Evolutionary conservation across 768 basidiomycete species (phyloP), one percentile per base, ranked within the genome.

Genomic region (Termitomyces sp.): DNA sequence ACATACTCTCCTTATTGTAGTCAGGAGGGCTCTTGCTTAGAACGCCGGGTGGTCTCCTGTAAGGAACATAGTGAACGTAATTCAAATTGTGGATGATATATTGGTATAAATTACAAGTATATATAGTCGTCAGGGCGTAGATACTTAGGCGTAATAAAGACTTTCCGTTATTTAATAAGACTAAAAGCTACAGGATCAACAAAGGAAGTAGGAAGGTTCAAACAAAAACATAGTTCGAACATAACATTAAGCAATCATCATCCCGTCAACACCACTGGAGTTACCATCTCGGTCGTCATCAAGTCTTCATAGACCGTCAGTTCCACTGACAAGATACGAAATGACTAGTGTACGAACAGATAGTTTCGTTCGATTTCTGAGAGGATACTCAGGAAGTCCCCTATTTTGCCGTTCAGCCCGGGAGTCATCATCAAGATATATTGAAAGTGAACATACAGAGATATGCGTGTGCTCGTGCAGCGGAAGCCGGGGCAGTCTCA

Each of bases 351-450:
- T 45, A 79, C 82, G 65, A 62, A 89, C 86, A 91, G 70, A 76
- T 95, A 95, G 70, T 94, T 91, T 58, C 88, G 77, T 65, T 95
- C 94, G 61, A 96, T 94, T 73, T 95, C 94, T 35, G 88, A 91
- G 41, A 96, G 70, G 60, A 96, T 94, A 49, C 88, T 91, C 25
- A 95, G 73, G 72, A 96, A 96, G 73, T 95, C 93, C 90, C 90
- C 91, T 93, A 62, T 11, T 63, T 43, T 38, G 25, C 50, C 48
- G 41, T 55, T 57, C 43, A 61, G 44, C 20, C 44, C 52, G n/a
- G 13, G 18, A 41, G 18, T 32, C 5, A 48, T 9, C 13, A 1
- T 32, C 52, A 48, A 23, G 25, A 43, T 57, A 39, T 20, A 45
- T 18, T 27, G 9, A 53, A 33, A 48, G 47, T 41, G 52, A 27